Base-by-base conservation (phyloP, 352 stramenopile genomes). In the Globisporangium nunn region DNA sequence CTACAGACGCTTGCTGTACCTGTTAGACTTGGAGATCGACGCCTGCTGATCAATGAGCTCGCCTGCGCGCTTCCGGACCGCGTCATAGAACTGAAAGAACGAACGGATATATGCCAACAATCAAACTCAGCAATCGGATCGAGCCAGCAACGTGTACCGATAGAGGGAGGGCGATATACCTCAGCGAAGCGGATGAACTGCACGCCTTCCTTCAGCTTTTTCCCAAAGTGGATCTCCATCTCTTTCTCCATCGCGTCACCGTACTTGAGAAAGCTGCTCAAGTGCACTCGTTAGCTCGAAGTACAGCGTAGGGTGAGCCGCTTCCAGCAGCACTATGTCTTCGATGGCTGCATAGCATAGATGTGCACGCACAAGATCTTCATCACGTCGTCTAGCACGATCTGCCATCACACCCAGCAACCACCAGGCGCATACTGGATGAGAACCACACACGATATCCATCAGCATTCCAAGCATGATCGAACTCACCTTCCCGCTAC, bases 381-480 rank as follows among this genome's bases (percentile, higher is more conserved):
- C 76, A 93, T 87, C 3, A 77, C 75, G 28, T 93, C 82, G 49
- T 93, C 82, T 50, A 89, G 62, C 4, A 77, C 70, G 44, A 93
- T 86, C 81, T 91, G 15, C 29, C 50, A 12, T 23, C n/a, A 51
- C 3, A 45, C n/a, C 50, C 54, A 3, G 12, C 57, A 28, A 2
- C n/a, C 12, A 6, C 54, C 2, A 37, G n/a, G 5, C 28, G 10
- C 44, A 31, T 31, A 4, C 11, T 18, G n/a, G 3, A 37, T 18
- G 23, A 37, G 28, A n/a, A 17, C 18, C 6, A 6, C 46, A 37
- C 46, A 33, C 23, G 29, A 15, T 10, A 50, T 29, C n/a, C 3
- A 51, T 11, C 3, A 6, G 23, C 23, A 23, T 23, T 23, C 23
- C 23, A 23, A 23, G 23, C 23, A 23, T 23, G 23, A 23, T 23